Percentiles rank a stretch among this genome's conserved stretches.
phyloP scores from a whole-genome alignment of 192 early-diverging fungal species.

The Backusella liffmaniae region DNA sequence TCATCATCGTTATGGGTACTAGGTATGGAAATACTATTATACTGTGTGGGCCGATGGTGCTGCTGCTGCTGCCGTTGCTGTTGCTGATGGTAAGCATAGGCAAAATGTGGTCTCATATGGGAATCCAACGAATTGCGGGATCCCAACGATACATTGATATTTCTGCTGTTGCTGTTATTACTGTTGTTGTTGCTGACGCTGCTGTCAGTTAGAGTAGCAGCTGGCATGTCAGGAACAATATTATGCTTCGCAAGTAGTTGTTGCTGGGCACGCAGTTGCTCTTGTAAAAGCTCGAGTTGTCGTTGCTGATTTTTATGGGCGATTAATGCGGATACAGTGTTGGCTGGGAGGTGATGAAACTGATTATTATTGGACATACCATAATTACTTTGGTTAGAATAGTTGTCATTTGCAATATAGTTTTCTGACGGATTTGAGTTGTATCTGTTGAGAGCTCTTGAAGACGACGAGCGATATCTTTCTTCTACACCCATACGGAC shows the following conservation, averaged over 20 bases:
- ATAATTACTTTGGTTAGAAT: neutral
- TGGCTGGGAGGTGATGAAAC: neutral
- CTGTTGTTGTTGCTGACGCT: neutral
- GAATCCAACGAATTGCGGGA: neutral
- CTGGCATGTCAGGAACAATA: neutral
- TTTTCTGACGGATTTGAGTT: neutral
- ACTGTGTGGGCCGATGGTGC: neutral
- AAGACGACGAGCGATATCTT: neutral
- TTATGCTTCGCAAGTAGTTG: constrained; percentile 29
- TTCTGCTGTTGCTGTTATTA: neutral
- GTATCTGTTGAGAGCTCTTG: neutral
- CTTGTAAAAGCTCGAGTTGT: constrained; percentile 27
- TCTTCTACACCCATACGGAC: constrained; percentile 16
- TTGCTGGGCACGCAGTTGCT: constrained; percentile 32
- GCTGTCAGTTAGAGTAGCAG: neutral
- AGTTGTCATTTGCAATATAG: neutral
- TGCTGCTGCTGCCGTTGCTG: neutral
- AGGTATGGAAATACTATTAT: neutral
- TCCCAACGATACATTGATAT: neutral
- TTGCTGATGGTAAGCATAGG: neutral
- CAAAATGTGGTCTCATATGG: neutral
- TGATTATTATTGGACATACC: neutral
- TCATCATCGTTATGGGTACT: neutral
- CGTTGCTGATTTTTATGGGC: constrained; percentile 36
- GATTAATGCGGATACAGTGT: constrained; percentile 24